Evolutionary conservation across 2,329 filamentous ascomycete species (phyloP), one percentile per base, ranked within the genome.

Genomic region (Colletotrichum sp.): DNA sequence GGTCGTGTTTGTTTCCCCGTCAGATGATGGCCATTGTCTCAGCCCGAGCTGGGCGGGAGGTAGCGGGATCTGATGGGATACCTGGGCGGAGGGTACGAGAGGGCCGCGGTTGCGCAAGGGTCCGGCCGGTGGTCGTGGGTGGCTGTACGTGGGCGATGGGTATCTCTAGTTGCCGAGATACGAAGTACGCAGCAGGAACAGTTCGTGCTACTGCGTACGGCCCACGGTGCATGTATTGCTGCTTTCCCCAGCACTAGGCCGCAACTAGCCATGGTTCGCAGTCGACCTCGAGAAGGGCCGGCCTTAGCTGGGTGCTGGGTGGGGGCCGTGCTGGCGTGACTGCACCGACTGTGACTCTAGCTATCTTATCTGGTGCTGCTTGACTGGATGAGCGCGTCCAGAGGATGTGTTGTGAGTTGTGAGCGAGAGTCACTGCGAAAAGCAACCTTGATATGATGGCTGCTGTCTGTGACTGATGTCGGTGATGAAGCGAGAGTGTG

Each of bases 11-110:
- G 21, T 59, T 52, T 30, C 18, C 28, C 32, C 60, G 65, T 76
- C 74, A 74, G 64, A 74, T 76, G 74, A 69, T 76, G 65, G 18
- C 28, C 34, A 52, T 62, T 76, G 74, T 76, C 74, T 76, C 70
- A 69, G 44, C 28, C 65, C 44, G 36, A 72, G 24, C 3, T 39
- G 32, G 32, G 16, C 18, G 12, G 55, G 9, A 69, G 16, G 72
- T 71, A 67, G 32, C 21, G 34, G 34, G 10, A 34, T 60, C 16
- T 24, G 59, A 36, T 12, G 67, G 26, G 60, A 44, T 65, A 71
- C 60, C 36, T 62, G 39, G 34, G 16, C 12, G 26, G 30, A n/a
- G 16, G n/a, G 66, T 70, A 74, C n/a, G 24, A 6, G 16, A 21
- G 18, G 24, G 72, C n/a, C 32, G 34, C 32, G 34, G 65, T 28